Base-by-base conservation (phyloP, 2,329 filamentous ascomycete species). In the Zalaria sp. region DNA sequence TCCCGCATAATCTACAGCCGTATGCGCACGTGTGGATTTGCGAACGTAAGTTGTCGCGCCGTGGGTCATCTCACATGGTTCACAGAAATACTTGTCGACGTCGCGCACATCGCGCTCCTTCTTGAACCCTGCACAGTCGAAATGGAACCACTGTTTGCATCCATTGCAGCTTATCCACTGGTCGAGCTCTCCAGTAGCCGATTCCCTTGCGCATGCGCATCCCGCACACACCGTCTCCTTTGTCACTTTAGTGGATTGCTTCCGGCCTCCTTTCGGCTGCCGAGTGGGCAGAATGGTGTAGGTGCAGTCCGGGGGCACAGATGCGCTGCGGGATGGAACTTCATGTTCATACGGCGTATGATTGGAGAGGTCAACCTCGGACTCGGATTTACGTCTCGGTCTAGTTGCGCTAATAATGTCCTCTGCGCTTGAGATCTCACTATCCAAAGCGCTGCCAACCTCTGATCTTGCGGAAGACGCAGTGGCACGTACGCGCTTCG, bases 121-220 rank as follows among this genome's bases (percentile, higher is more conserved):
- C 54, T 73, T 75, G 57, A 81, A 79, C 3, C 75, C 77, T 39
- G 77, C 77, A 54, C 78, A 82, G 41, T 75, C 69, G 45, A 76
- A 76, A 58, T 82, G 78, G 52, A 76, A 80, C 78, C 78, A 82
- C 43, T 67, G 67, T 53, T 79, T 77, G 59, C 78, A 82, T 26
- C 75, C 77, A 56, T 81, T 77, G 53, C 78, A 82, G 35, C 71
- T 73, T 46, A 82, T 78, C 78, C 78, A 82, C 42, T 73, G 67
- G 47, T 79, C 72, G 44, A 68, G 64, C 41, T 76, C 73, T 7
- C 63, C 66, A 29, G 67, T 66, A 25, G 64, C 57, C 31, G 69
- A 66, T 39, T 71, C 67, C 18, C 74, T 68, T 37, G 70, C 63
- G 42, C 72, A 66, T 34, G 72, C 67, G 53, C 76, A 81, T 26